These are phyloP conservation scores for Lasiodiplodia theobromae DNA, from an alignment of 2,329 filamentous ascomycete genomes.

Conservation along the genomic window DNA sequence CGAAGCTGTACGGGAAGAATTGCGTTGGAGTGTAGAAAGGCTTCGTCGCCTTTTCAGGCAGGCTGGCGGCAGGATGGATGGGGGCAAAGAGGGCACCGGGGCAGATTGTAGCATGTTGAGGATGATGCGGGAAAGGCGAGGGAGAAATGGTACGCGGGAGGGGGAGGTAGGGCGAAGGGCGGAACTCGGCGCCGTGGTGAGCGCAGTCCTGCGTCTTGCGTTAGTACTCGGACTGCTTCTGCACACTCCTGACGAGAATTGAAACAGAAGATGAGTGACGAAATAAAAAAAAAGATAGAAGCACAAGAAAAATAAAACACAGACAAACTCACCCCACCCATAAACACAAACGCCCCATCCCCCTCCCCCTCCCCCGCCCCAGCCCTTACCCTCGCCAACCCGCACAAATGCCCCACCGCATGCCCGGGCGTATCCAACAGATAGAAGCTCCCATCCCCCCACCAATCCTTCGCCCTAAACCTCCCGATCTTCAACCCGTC, in stretches of 20 bases:
- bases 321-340: conserved; percentile 35
- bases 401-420: conserved; percentile 59
- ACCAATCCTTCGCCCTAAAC: conserved; percentile 61
- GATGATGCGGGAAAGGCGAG: neutral
- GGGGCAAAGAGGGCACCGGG: neutral
- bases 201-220: conserved; percentile 1
- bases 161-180: conserved; percentile 18
- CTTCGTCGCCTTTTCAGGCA: neutral
- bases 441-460: conserved; percentile 64
- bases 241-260: too few relatives aligned
- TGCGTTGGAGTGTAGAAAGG: neutral
- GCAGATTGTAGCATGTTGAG: neutral
- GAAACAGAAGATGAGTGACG: too few relatives aligned
- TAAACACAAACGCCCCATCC: conserved; percentile 37
- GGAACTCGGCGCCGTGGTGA: conserved; percentile 15
- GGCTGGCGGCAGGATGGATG: neutral
- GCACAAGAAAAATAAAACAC: neutral
- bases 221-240: too few relatives aligned
- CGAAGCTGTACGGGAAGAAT: neutral
- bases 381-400: conserved; percentile 53
- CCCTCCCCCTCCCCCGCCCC: neutral
- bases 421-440: conserved; percentile 63
- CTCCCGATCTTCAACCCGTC: conserved; percentile 47
- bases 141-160: neutral
- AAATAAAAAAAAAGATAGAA: neutral